Base-by-base conservation (phyloP, 768 basidiomycete species). In the Cubamyces lactineus region DNA sequence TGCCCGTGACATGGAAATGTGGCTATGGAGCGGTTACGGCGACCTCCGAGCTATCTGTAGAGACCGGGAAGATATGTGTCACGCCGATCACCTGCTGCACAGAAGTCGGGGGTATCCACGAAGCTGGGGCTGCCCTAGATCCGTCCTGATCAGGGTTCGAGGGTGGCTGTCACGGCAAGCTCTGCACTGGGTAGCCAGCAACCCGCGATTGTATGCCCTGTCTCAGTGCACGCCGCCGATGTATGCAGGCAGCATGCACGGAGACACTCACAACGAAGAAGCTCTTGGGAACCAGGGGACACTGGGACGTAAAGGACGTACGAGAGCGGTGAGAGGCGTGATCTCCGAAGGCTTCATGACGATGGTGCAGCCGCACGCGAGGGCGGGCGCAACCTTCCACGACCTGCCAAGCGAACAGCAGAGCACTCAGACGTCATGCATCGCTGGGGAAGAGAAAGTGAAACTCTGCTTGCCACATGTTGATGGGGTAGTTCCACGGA, bases 331-430 rank as follows among this genome's bases (percentile, higher is more conserved):
- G 51, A 95, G 78, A 12, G 92, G 92, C 1, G 90, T 92, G 56
- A 93, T 72, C 74, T 96, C 94, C 15, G 91, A 94, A 2, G 95
- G 93, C 74, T 97, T 98, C 88, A 98, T 91, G 69, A 98, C 89
- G 70, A 96, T 88, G 23, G 92, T 93, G 76, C 94, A 96, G 39
- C 96, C 94, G 56, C 86, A 85, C 8, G 95, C 94, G 58, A 98
- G 83, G 15, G 95, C 94, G 9, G 94, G 96, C 11, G 91, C 94
- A 48, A 96, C 85, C 76, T 98, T 97, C 94, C 94, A 96, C 26
- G 88, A 77, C 86, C 87, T 89, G 56, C 39, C 57, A 56, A 34
- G 34, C 48, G 48, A 13, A 26, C 6, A 58, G 28, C 28, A 28
- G 42, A 47, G 19, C 19, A 57, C 52, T 66, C 21, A 56, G 11